These are phyloP conservation scores for Marchantia paleacea DNA, from an alignment of 225 moss, liverwort and hornwort species.

Conservation along the genomic window DNA sequence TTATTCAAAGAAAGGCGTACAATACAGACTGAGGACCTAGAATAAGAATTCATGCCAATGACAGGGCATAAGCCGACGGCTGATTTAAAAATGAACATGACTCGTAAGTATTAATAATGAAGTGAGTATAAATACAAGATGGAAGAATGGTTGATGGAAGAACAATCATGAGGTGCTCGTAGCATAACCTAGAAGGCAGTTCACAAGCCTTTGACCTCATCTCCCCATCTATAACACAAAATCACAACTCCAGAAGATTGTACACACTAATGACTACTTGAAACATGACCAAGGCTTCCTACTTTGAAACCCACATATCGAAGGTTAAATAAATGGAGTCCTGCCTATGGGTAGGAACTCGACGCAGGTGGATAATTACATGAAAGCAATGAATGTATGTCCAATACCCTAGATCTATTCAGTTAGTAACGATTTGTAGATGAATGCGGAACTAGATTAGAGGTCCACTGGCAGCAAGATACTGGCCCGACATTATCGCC, in stretches of 20 bases:
- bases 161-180: background rate
- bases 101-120: background rate
- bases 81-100: background rate
- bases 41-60: too few species aligned
- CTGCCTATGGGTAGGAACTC: background rate
- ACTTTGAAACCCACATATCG: background rate
- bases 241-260: constrained; percentile 13
- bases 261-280: constrained; percentile 11
- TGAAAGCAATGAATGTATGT: constrained; percentile 13
- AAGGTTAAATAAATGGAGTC: constrained; percentile 16
- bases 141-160: constrained; percentile 3
- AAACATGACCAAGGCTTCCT: background rate
- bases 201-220: constrained; percentile 1
- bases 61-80: background rate
- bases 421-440: background rate
- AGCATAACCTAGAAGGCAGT: constrained; percentile 5
- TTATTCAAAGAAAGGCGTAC: too few species aligned
- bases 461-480: constrained; percentile 12
- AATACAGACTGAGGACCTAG: background rate
- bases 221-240: constrained; percentile 8
- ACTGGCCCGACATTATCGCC: background rate
- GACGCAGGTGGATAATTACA: constrained; percentile 19
- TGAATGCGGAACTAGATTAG: background rate
- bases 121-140: constrained; percentile 1
- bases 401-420: constrained; percentile 1